Evolutionary conservation across 2,329 filamentous ascomycete genomes (phyloP), one percentile per base, ranked within the genome.

Genomic region (Diplodia mutila): DNA sequence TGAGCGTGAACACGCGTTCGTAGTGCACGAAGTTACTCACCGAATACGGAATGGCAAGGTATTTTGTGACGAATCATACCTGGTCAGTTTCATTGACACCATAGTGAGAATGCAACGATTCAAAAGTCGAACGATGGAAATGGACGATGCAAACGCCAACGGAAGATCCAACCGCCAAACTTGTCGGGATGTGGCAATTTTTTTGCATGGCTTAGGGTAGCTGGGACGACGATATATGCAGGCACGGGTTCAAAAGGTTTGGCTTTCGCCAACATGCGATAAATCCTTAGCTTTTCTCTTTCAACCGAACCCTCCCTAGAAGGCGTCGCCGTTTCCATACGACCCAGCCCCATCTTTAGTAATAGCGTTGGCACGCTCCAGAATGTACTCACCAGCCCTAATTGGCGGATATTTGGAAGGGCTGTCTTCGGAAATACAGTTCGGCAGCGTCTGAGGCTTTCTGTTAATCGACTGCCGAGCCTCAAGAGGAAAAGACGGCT

Each of bases 301-400:
- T n/a, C 2, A 1, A 21, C 3, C 9, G 8, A 46, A 46, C 18
- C 32, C 21, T 21, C 9, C n/a, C 34, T 34, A 67, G 23, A 63
- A 63, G 12, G 51, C n/a, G n/a, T 67, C 65, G 18, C n/a, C 25
- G 21, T 67, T 67, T n/a, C 68, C 72, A 64, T 69, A 72, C 23
- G 74, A 76, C 1, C 75, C 75, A 37, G 69, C 69, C 0, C 75
- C 76, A 69, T 75, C 75, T 42, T 74, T 75, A 23, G 73, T 77
- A 1, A 67, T 67, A 25, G 71, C 73, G 64, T 77, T 77, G 48
- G 79, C 61, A 27, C 79, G 71, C 68, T 80, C 78, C 12, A 80
- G 67, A 34, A 81, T 75, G 69, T 81, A 80, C 71, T 80, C 78
- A 2, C 79, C 79, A 0, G 79, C 79, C 14, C 72, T 70, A 9